Evolutionary conservation across 2,329 filamentous ascomycete species (phyloP).

Genomic region (Fusarium pilosicola): DNA sequence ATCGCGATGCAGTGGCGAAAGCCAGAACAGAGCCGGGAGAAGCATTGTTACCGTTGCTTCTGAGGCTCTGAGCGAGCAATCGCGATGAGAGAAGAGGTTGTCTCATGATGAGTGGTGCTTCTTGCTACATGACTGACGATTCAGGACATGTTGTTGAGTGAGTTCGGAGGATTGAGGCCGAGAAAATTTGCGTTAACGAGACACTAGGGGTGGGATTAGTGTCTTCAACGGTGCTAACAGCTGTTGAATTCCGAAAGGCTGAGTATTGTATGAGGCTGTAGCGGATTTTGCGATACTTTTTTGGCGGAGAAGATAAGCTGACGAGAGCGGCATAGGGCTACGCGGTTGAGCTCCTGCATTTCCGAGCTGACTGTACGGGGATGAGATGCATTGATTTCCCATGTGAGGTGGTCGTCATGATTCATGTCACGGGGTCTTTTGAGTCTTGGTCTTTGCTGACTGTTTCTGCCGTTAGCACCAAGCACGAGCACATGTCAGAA

Average conservation of each 20-base stretch:
- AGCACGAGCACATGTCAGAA: slow-evolving; percentile 37
- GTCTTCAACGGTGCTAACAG: not conserved
- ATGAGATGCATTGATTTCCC: not conserved
- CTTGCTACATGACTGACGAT: slow-evolving; percentile 31
- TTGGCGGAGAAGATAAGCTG: not conserved
- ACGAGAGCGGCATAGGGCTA: not conserved
- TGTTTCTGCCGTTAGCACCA: not conserved
- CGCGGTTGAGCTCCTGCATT: not conserved
- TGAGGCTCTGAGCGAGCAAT: slow-evolving; percentile 16
- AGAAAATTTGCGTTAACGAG: slow-evolving; percentile 41
- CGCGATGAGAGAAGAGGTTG: slow-evolving; percentile 20
- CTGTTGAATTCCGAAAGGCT: not conserved
- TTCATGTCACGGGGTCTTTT: slow-evolving; percentile 27
- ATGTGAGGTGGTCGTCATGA: slow-evolving; percentile 12
- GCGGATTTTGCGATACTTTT: not conserved
- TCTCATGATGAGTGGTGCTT: slow-evolving; percentile 32
- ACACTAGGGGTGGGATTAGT: slow-evolving; percentile 34
- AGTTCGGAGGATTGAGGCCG: slow-evolving; percentile 8
- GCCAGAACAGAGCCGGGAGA: slow-evolving; percentile 4
- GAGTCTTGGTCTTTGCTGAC: slow-evolving; percentile 5
- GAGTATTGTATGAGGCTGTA: not conserved
- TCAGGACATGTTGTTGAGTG: slow-evolving; percentile 19
- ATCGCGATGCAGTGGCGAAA: slow-evolving; percentile 23
- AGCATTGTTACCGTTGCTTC: slow-evolving; percentile 11
- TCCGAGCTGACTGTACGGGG: slow-evolving; percentile 1